Base-by-base conservation (phyloP, 345 rosid genomes). In the Punica granatum region DNA sequence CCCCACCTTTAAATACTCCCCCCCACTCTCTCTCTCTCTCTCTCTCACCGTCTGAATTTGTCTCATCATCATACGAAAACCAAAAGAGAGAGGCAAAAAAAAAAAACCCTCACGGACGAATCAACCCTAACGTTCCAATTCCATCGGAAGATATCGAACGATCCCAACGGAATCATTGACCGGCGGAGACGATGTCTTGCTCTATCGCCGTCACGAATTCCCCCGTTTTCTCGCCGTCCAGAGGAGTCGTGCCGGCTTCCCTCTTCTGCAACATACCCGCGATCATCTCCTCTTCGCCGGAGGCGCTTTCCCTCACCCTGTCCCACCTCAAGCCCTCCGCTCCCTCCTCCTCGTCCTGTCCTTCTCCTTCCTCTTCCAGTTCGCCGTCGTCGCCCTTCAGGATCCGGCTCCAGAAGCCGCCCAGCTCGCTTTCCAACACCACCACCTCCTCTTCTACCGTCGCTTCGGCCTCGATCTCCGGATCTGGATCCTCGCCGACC, bases 191-290 rank as follows among this genome's bases (percentile, higher is more conserved):
- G 12, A 90, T 90, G 98, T 80, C 92, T 63, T 88, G 90, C 64
- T 84, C 95, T 0, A 77, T 93, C 31, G 94, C 94, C 3, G 83
- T 87, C 4, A 75, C 89, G 2, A 90, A 73, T 36, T 90, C 98
- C 5, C 96, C 96, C 36, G 93, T 86, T 19, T 92, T 90, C 75
- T 92, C 97, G 0, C 90, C 97, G 2, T 81, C 96, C 15, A 42
- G 74, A 1, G 73, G 73, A 2, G 74, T 32, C 42, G 62, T 41
- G 3, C 30, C 63, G 0, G 70, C 91, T 1, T 85, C 91, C 54
- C 81, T 83, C 60, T 90, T 92, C 80, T 75, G 75, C 85, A 85
- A 74, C 88, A 84, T 78, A 67, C 8, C 81, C 0, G 71, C 84
- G 13, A 39, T 75, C 16, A 67, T 76, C 48, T 67, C 84, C 48